Evolutionary conservation across 164 flowering plant species (phyloP).

Genomic region (Aristolochia contorta): DNA sequence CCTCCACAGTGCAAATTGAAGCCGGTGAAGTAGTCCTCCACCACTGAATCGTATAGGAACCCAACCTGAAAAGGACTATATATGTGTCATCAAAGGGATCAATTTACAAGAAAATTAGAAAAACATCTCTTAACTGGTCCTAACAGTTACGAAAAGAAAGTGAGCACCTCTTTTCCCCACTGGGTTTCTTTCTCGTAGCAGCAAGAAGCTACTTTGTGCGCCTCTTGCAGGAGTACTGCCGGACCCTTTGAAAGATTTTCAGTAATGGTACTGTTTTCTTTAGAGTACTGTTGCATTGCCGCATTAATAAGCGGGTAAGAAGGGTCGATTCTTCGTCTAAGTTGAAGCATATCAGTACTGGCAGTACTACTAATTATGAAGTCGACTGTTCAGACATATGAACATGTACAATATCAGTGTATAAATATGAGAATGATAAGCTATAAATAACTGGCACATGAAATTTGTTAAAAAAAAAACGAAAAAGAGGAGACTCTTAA

Average conservation of each 20-base stretch:
- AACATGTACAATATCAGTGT: too few species aligned
- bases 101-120: neutral
- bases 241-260: neutral
- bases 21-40: constrained; percentile 11
- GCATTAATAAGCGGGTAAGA: constrained; percentile 4
- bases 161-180: constrained; percentile 10
- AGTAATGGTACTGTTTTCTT: neutral
- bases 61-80: constrained; percentile 6
- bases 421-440: too few species aligned
- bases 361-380: neutral
- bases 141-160: too few species aligned
- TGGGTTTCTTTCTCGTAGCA: constrained; percentile 3
- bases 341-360: neutral
- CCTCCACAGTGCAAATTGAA: constrained; percentile 14
- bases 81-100: neutral
- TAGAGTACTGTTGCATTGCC: neutral
- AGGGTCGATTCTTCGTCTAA: constrained; percentile 4
- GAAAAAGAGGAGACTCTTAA: too few species aligned
- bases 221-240: neutral
- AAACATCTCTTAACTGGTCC: neutral
- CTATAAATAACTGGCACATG: too few species aligned
- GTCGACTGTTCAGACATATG: neutral
- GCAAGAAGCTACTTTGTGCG: constrained; percentile 1
- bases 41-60: constrained; percentile 6
- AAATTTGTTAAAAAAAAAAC: too few species aligned